Percentiles rank a stretch among this genome's conserved stretches.
phyloP scores from a whole-genome alignment of 345 rosid species.

The Eucalyptus pauciflora region DNA sequence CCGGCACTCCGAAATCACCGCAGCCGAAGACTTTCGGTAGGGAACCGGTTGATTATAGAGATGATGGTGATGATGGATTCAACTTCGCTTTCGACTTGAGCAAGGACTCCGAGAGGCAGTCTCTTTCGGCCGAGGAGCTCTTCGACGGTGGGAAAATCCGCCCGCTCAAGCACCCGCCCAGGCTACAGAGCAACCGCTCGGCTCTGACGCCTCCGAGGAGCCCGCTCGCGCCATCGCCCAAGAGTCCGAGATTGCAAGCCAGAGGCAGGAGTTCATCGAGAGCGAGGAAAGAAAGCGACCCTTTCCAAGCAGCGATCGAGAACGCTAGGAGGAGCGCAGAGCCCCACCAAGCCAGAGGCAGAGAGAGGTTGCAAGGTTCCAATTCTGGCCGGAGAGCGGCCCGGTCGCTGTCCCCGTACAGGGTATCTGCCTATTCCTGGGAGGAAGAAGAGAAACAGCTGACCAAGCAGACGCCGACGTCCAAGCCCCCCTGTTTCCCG shows the following conservation, averaged over 20 bases:
- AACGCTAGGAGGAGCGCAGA: conserved; percentile 7
- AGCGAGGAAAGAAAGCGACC: conserved; percentile 21
- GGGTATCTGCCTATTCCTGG: conserved; percentile 76
- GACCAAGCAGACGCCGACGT: not conserved
- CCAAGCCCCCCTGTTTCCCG: not conserved
- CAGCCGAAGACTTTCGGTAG: not conserved
- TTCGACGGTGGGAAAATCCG: conserved; percentile 67
- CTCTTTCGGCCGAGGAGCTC: conserved; percentile 59
- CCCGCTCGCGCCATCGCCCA: conserved; percentile 22
- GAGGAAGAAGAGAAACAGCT: conserved; percentile 43
- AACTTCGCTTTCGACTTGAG: conserved; percentile 46
- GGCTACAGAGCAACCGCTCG: conserved; percentile 5
- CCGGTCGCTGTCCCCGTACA: conserved; percentile 66
- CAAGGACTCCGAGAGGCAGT: conserved; percentile 11
- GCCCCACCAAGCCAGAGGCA: conserved; percentile 23
- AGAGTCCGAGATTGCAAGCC: conserved; percentile 43
- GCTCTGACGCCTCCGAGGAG: not conserved
- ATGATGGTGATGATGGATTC: not conserved
- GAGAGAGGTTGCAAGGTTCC: conserved; percentile 22
- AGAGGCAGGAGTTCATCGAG: conserved; percentile 52
- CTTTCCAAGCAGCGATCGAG: conserved; percentile 23
- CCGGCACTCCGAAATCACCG: conserved; percentile 44
- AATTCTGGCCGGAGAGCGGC: conserved; percentile 37
- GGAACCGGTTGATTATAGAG: not conserved
- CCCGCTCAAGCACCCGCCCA: conserved; percentile 60